Evolutionary conservation across 306 rosid genomes (phyloP).

Genomic region (Spatholobus suberectus): DNA sequence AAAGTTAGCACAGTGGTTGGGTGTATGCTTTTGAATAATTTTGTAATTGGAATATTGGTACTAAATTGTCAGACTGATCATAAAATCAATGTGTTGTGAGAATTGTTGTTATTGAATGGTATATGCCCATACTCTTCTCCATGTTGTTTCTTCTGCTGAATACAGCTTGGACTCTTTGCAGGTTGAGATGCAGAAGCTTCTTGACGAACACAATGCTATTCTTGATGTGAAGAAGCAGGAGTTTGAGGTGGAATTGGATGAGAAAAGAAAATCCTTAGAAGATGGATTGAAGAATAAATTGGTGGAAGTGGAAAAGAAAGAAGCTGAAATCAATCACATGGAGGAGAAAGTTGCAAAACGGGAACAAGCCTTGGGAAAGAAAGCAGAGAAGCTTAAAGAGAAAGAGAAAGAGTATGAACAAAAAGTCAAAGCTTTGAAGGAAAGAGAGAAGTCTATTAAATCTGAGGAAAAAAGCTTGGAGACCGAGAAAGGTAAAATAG

Average conservation of each 20-base stretch:
- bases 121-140: background rate
- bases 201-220: slow-evolving; percentile 74
- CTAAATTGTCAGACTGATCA: background rate
- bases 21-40: slow-evolving; percentile 17
- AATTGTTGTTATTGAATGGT: slow-evolving; percentile 2
- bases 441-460: slow-evolving; percentile 72
- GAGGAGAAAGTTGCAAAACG: slow-evolving; percentile 83
- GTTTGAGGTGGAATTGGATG: slow-evolving; percentile 80
- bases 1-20: background rate
- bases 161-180: slow-evolving; percentile 39
- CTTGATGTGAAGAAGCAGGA: slow-evolving; percentile 76
- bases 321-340: slow-evolving; percentile 81
- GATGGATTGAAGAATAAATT: slow-evolving; percentile 68
- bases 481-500: slow-evolving; percentile 63
- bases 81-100: background rate
- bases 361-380: slow-evolving; percentile 88
- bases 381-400: slow-evolving; percentile 82
- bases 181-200: slow-evolving; percentile 88
- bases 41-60: background rate
- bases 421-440: slow-evolving; percentile 75
- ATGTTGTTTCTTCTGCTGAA: slow-evolving; percentile 14
- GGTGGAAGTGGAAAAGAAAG: slow-evolving; percentile 83
- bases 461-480: slow-evolving; percentile 73
- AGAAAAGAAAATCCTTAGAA: slow-evolving; percentile 78
- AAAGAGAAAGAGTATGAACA: slow-evolving; percentile 85